Conservation (phyloP, 768 basidiomycete genomes). For the Trametes punicea region DNA sequence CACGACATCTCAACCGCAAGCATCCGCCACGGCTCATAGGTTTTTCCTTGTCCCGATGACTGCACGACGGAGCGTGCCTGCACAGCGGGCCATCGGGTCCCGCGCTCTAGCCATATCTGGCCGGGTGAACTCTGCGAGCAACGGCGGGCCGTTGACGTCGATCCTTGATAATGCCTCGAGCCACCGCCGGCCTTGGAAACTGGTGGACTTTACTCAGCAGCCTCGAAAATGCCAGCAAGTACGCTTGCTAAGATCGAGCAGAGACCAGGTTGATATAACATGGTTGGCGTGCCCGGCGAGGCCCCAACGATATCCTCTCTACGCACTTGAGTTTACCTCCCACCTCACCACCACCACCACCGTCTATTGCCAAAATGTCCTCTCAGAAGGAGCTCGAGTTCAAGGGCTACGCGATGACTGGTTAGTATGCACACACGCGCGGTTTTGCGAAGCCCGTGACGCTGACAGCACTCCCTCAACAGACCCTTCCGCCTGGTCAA, state of each 20-base stretch:
- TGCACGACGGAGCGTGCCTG: background rate
- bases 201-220: slow-evolving; percentile 1
- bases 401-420: slow-evolving; percentile 30
- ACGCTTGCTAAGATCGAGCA: background rate
- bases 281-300: background rate
- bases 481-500: slow-evolving; percentile 34
- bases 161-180: background rate
- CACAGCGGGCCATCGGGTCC: no score
- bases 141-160: slow-evolving; percentile 2
- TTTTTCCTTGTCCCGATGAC: background rate
- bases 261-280: background rate
- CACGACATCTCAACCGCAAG: background rate
- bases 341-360: background rate
- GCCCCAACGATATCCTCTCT: background rate
- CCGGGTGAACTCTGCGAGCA: background rate
- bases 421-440: background rate
- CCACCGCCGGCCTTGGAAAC: background rate
- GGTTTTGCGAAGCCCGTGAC: background rate
- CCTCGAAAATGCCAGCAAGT: background rate
- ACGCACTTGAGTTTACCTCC: background rate
- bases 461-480: background rate
- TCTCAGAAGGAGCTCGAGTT: slow-evolving; percentile 19
- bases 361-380: slow-evolving; percentile 7
- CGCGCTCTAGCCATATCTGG: background rate
- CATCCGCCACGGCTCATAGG: slow-evolving; percentile 1